Evolutionary conservation across 2,329 filamentous ascomycete genomes (phyloP), one percentile per base, ranked within the genome.

Genomic region (Zalaria obscura): DNA sequence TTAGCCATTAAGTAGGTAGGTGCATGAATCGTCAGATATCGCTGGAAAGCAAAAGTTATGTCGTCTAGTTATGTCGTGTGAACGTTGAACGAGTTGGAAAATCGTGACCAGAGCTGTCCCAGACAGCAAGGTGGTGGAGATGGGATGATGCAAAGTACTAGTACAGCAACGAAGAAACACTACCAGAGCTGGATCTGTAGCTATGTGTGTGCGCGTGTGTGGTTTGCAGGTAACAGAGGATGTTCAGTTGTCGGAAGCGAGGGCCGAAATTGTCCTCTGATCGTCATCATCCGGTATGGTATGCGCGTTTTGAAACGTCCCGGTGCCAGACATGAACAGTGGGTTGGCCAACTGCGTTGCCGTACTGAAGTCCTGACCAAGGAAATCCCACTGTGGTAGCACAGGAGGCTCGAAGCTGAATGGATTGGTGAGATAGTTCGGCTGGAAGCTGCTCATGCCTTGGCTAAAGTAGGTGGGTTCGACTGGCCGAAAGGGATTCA

Each of bases 221-320:
- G 18, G 18, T 18, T 18, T 18, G 18, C 18, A 18, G 18, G 18
- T 18, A 18, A 18, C 18, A 18, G 18, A 18, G 18, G 18, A 18
- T 18, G 18, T 18, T 32, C 29, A 32, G 29, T 32, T 32, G 29
- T 49, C 47, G n/a, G 47, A 47, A 28, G 39, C 40, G 11, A 51
- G 45, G 18, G 52, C 50, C 6, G 56, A 58, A 39, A 58, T 49
- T 25, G 56, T 59, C 5, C 43, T 42, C 40, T 47, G 41, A 18
- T 43, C 42, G 38, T 48, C 47, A 10, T 42, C 40, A 9, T 46
- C 54, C 54, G 9, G 54, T 51, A 35, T 55, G 55, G 6, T 49
- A 50, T 9, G 38, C 40, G 25, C 44, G 40, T 36, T 43, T n/a
- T 36, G 41, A 31, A 45, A 42, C 28, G 44, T 49, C 39, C 47